Conservation (phyloP, 345 rosid genomes). For the Schrenkiella parvula region DNA sequence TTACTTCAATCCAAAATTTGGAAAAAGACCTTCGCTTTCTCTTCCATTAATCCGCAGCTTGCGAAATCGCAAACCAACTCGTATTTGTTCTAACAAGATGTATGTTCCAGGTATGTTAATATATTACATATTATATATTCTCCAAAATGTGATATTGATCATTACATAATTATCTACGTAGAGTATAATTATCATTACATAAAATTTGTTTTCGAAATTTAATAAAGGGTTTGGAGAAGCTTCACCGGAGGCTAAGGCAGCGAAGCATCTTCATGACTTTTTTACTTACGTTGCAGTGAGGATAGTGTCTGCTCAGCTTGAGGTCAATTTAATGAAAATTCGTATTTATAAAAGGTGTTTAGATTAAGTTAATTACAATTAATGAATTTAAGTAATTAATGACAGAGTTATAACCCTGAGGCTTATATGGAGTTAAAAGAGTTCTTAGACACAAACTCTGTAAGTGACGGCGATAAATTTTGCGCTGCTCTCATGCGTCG, state of each 20-base stretch:
- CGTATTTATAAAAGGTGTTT: background rate
- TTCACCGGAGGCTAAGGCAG: slow-evolving; percentile 86
- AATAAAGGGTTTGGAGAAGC: slow-evolving; percentile 91
- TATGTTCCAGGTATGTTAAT: slow-evolving; percentile 31
- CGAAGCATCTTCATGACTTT: slow-evolving; percentile 69
- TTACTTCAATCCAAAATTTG: slow-evolving; percentile 14
- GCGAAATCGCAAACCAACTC: slow-evolving; percentile 10
- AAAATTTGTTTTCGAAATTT: too few species aligned
- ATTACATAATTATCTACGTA: background rate
- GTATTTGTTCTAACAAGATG: slow-evolving; percentile 32
- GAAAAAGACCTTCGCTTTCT: background rate
- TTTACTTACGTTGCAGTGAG: slow-evolving; percentile 71
- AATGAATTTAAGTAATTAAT: background rate
- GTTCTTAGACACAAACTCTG: slow-evolving; percentile 49
- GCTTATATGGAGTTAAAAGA: slow-evolving; percentile 69
- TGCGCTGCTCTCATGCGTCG: slow-evolving; percentile 69
- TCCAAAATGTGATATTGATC: background rate
- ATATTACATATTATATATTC: background rate
- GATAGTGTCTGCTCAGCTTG: slow-evolving; percentile 73
- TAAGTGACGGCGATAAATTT: slow-evolving; percentile 82
- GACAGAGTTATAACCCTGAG: slow-evolving; percentile 74
- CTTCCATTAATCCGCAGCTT: background rate
- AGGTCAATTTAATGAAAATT: slow-evolving; percentile 38
- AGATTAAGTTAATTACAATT: background rate
- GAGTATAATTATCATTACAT: background rate